Evolutionary conservation across 805 yeast species (phyloP), one percentile per base, ranked within the genome.

Genomic region (Blastobotrys terrestris): DNA sequence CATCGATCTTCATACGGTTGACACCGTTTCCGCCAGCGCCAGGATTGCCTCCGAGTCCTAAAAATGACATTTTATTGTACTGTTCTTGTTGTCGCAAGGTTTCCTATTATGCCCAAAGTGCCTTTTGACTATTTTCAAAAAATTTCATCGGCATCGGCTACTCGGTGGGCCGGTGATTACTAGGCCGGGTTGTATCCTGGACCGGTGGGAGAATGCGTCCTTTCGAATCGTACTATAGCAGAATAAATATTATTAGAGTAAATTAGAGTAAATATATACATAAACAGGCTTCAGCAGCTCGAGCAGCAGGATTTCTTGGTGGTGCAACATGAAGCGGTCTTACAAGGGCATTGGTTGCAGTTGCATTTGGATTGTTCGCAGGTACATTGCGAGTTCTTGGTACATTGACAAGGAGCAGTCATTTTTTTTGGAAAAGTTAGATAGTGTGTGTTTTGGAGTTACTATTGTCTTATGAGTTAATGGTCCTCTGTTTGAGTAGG

Each of bases 1-100:
- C 96, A 48, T 70, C 70, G 55, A 72, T 55, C 65, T 72, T 72
- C 46, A 60, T 52, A 43, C 59, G 58, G 58, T 67, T 63, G 51
- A 63, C 67, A 39, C 54, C 44, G 40, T 63, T 62, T 57, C 68
- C 69, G 51, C 77, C 48, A 21, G 59, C 56, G 55, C 68, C 70
- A 48, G 78, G 77, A 54, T 73, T 65, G 52, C 80, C 80, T 55
- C 81, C 81, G 60, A 79, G 70, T 64, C 84, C 84, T 15, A 70
- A 64, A 58, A 70, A 70, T 42, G 73, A 68, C 73, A 70, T 70
- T 48, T 44, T 56, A 19, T n/a, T 18, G 13, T 44, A 3, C 16
- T 45, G 40, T 45, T 11, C 16, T 45, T 26, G 40, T 22, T 26
- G 19, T 8, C 21, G 20, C 35, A 26, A 26, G 35, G 35, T 26